Evolutionary conservation across 768 basidiomycete species (phyloP), one percentile per base, ranked within the genome.

Genomic region (Porpolomopsis calyptriformis): DNA sequence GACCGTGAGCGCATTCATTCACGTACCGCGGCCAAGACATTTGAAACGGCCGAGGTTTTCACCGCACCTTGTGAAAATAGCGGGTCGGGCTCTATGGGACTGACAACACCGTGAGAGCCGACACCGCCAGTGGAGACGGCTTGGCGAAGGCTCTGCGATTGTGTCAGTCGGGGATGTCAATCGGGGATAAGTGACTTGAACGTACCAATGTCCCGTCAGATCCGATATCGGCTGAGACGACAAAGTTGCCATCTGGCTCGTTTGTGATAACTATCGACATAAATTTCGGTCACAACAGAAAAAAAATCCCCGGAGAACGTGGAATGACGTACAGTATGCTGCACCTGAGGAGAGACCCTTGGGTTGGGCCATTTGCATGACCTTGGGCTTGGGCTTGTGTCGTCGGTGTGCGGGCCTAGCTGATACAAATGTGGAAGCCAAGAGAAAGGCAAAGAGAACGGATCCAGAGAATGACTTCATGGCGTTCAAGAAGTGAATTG

Each of bases 201-300:
- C 63, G 29, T 36, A 72, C 71, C 55, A 71, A 47, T 46, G 58
- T 65, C 8, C 73, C 73, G 49, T 72, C 63, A 12, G 55, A 36
- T n/a, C 60, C 64, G 40, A 76, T 67, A 31, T 64, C 60, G 12
- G 68, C 64, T 1, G 71, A 61, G 24, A 75, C 59, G 31, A 75
- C 53, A 46, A 63, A 64, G 56, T 75, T 74, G 16, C 68, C 70
- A 26, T 52, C 50, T 3, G 68, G 65, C 40, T 73, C 70, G 51
- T 76, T 76, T 29, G 72, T 72, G 25, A 74, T 68, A 55, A 74
- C 73, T 76, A 38, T 12, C 7, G 12, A 12, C 8, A 20, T 11
- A 26, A 20, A 9, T 9, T 10, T 44, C 27, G 35, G 31, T 22
- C 18, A 22, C 3, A 2, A 47, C 12, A 24, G 16, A 25, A 14